These are phyloP conservation scores for Nitzschia inconspicua DNA, from an alignment of 108 stramenopile species.

Conservation along the genomic window DNA sequence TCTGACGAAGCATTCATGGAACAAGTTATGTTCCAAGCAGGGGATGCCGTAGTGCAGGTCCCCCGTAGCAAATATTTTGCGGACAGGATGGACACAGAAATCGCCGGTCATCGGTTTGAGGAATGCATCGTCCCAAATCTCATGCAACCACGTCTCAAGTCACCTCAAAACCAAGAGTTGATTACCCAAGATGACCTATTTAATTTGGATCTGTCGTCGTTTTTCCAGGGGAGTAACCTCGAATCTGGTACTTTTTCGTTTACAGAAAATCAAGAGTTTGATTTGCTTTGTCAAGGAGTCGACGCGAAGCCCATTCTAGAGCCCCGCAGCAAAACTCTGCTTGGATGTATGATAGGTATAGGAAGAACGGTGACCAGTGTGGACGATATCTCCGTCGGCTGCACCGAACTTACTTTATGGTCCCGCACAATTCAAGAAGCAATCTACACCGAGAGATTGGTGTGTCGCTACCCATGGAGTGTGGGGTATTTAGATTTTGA, in stretches of 20 bases:
- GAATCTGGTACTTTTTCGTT: too few relatives aligned
- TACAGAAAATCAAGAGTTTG: slow-evolving; percentile 34
- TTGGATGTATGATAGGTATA: slow-evolving; percentile 31
- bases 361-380: slow-evolving; percentile 23
- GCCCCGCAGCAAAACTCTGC: not conserved
- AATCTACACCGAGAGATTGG: slow-evolving; percentile 1
- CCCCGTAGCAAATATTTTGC: too few relatives aligned
- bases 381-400: not conserved
- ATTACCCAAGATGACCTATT: slow-evolving; percentile 39
- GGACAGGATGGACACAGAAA: too few relatives aligned
- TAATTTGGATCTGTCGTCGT: slow-evolving; percentile 40
- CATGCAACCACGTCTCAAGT: too few relatives aligned
- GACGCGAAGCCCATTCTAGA: slow-evolving; percentile 43
- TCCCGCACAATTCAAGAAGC: not conserved
- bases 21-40: too few relatives aligned
- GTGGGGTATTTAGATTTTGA: slow-evolving; percentile 44
- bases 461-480: slow-evolving; percentile 33
- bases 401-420: not conserved
- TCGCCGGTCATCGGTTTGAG: too few relatives aligned
- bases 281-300: slow-evolving; percentile 42
- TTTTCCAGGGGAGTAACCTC: slow-evolving; percentile 19
- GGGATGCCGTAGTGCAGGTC: too few relatives aligned
- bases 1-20: too few relatives aligned
- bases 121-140: too few relatives aligned
- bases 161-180: slow-evolving; percentile 21